These are phyloP conservation scores for Euphorbia tirucalli DNA, from an alignment of 345 rosid genomes.

Conservation along the genomic window DNA sequence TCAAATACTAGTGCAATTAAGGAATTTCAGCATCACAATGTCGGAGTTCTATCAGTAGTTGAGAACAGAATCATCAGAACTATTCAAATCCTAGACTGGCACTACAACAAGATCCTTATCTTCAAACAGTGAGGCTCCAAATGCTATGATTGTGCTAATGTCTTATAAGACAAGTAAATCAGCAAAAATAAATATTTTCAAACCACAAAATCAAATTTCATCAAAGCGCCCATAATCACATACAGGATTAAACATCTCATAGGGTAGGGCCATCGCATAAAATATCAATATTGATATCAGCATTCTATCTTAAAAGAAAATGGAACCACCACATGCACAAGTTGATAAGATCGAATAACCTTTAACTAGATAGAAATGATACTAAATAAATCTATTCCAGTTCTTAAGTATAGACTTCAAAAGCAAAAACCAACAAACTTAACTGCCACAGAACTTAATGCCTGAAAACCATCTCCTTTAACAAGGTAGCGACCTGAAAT, in stretches of 20 bases:
- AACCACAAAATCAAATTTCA: neutral
- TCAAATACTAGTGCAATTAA: neutral
- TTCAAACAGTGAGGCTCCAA: neutral
- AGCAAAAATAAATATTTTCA: neutral
- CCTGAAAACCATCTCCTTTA: constrained; percentile 47
- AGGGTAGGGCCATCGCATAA: no score
- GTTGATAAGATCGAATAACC: constrained; percentile 20
- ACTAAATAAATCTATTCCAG: constrained; percentile 28
- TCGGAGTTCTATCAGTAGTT: neutral
- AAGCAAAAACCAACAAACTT: constrained; percentile 49
- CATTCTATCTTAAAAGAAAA: constrained; percentile 10
- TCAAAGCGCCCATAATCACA: no score
- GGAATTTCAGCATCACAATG: neutral
- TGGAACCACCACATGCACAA: constrained; percentile 22
- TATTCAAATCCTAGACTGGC: neutral
- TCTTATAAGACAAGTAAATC: neutral
- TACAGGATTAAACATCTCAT: no score
- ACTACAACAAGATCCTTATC: neutral
- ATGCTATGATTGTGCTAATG: constrained; percentile 2
- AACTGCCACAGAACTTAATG: constrained; percentile 56
- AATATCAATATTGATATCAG: constrained; percentile 12
- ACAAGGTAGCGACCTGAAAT: constrained; percentile 51
- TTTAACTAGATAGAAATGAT: constrained; percentile 15
- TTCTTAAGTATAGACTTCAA: constrained; percentile 29
- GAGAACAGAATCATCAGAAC: neutral